Base-by-base conservation (phyloP, 257 asterid genomes). In the Avicennia marina region DNA sequence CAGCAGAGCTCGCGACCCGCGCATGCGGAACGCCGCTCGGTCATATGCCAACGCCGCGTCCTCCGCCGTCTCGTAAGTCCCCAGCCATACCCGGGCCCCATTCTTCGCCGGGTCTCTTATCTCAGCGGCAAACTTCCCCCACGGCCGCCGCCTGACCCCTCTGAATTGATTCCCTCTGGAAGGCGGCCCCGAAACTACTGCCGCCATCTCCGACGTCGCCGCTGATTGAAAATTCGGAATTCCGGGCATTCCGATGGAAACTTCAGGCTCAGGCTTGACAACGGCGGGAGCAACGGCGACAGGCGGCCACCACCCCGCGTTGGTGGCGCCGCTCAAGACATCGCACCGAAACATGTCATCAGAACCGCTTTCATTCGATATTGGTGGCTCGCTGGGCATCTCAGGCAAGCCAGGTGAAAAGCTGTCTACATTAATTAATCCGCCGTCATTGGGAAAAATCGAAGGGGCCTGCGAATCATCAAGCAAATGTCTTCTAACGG, bases 91-190 rank as follows among this genome's bases (percentile, higher is more conserved):
- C 1, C 79, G 65, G 17, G 69, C 69, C 43, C 75, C 79, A 2
- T 64, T 68, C 60, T 68, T 73, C 0, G 72, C 51, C 6, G 75
- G 79, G 57, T 73, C 72, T 18, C 75, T 36, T 39, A 73, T 73
- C 58, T 73, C 79, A 0, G 79, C 79, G 18, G 75, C 79, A 26
- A 73, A 73, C 68, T 68, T 73, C 38, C 78, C 78, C 78, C 78
- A 73, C 26, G 78, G 78, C 58, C 78, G 66, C 56, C 38, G 66
- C 60, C 79, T 27, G 12, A 73, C 79, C 9, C 79, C 79, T 26
- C 79, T 26, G 60, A 40, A 73, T 9, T 55, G 79, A 40, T 25
- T 43, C 72, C 58, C 63, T 6, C 72, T 54, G 0, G 55, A 32
- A 2, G 57, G 57, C 60, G 21, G 33, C 42, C 27, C 64, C 58